Conservation (phyloP, 2,329 filamentous ascomycete genomes). For the Aspergillus nomiae region DNA sequence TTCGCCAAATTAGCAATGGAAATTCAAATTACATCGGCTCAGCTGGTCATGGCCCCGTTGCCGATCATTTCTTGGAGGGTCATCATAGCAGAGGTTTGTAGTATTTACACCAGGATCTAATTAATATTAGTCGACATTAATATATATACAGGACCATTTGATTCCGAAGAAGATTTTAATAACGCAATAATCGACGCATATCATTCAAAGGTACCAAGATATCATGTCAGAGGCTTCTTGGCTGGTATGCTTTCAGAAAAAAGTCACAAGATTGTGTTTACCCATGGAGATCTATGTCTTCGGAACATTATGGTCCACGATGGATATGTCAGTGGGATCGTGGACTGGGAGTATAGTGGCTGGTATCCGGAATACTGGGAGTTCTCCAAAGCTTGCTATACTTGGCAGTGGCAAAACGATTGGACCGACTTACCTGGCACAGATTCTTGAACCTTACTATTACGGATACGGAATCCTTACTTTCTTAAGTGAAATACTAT, state of each 20-base stretch:
- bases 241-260: conserved; percentile 16
- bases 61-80: conserved; percentile 12
- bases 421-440: background rate
- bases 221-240: conserved; percentile 18
- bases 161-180: conserved; percentile 27
- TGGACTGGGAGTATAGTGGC: background rate
- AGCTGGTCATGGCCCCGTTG: conserved; percentile 14
- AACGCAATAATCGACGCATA: conserved; percentile 26
- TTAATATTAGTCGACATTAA: background rate
- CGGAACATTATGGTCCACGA: background rate
- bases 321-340: background rate
- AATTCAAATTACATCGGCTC: conserved; percentile 22
- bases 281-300: background rate
- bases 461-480: background rate
- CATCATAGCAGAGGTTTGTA: conserved; percentile 10
- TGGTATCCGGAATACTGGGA: conserved; percentile 5
- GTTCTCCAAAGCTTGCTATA: background rate
- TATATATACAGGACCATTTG: conserved; percentile 23
- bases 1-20: conserved; percentile 11
- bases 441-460: background rate
- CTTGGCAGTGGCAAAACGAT: background rate
- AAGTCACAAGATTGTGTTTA: conserved; percentile 23
- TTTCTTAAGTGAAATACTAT: background rate
- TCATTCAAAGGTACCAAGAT: conserved; percentile 16
- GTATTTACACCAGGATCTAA: background rate